Conservation (phyloP, 371 early-diverging fungal species). For the Apophysomyces elegans region DNA sequence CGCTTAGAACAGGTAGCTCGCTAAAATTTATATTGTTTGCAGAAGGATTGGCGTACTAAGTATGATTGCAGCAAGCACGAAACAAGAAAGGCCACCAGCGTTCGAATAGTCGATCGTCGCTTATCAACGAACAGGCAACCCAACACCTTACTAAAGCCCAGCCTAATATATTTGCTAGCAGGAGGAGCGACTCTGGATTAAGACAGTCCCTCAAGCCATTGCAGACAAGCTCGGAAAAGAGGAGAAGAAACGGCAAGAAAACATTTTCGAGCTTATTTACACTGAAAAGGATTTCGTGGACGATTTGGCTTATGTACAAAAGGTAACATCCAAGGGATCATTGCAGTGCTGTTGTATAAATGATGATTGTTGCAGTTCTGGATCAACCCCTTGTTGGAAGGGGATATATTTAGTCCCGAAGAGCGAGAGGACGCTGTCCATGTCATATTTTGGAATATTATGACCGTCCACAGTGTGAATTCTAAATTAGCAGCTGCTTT, state of each 20-base stretch:
- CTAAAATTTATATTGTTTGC: neutral
- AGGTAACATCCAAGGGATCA: conserved; percentile 45
- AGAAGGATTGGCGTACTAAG: neutral
- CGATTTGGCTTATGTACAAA: conserved; percentile 62
- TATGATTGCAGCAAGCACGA: conserved; percentile 9
- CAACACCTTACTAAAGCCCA: too few relatives aligned
- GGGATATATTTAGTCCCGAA: conserved; percentile 61
- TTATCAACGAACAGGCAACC: conserved; percentile 1
- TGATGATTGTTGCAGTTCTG: conserved; percentile 50
- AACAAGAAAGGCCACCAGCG: conserved; percentile 15
- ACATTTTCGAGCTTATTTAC: conserved; percentile 90
- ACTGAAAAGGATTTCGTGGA: conserved; percentile 92
- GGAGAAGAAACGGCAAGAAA: conserved; percentile 91
- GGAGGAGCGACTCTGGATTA: conserved; percentile 59
- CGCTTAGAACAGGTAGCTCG: neutral
- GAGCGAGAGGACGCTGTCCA: conserved; percentile 71
- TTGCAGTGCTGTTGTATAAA: neutral
- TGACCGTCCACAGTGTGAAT: conserved; percentile 74
- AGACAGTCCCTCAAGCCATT: conserved; percentile 71
- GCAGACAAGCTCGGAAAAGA: conserved; percentile 67
- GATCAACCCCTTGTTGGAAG: conserved; percentile 72
- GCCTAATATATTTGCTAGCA: neutral
- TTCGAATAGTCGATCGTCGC: conserved; percentile 18
- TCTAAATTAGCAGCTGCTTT: conserved; percentile 67
- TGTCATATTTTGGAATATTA: conserved; percentile 83